These are phyloP conservation scores for Nepenthes gracilis DNA, from an alignment of 148 eudicot genomes.

Conservation along the genomic window DNA sequence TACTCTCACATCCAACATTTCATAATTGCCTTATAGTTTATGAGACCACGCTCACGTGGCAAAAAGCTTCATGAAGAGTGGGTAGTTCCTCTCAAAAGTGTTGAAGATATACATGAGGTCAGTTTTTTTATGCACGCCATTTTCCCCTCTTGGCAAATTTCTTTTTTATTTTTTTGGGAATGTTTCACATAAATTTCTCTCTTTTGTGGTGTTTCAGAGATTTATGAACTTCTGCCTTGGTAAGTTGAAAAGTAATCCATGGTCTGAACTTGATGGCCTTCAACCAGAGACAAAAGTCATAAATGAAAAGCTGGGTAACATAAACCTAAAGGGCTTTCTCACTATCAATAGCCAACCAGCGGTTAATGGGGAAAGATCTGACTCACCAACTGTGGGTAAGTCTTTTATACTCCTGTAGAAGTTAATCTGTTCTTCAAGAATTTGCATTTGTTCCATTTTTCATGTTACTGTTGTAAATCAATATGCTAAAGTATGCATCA, in stretches of 20 bases:
- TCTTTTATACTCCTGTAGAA: background rate
- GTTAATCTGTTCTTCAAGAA: too few species aligned
- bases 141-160: background rate
- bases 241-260: constrained; percentile 74
- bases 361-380: constrained; percentile 80
- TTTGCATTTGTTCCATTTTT: too few species aligned
- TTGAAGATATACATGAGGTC: constrained; percentile 77
- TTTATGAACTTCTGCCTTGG: constrained; percentile 76
- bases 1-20: background rate
- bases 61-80: constrained; percentile 89
- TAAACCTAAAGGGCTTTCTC: constrained; percentile 77
- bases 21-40: constrained; percentile 40
- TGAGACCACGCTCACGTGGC: constrained; percentile 80
- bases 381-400: constrained; percentile 80
- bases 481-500: too few species aligned
- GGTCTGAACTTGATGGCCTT: constrained; percentile 97
- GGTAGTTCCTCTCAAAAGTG: constrained; percentile 63
- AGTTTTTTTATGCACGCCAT: constrained; percentile 1
- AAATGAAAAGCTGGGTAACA: constrained; percentile 47
- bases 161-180: background rate
- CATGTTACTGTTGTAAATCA: too few species aligned
- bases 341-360: constrained; percentile 97
- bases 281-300: constrained; percentile 95
- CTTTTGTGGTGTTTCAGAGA: constrained; percentile 36
- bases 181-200: constrained; percentile 1